Evolutionary conservation across 805 yeast genomes (phyloP).

Genomic region (Cyberlindnera subsufficiens): DNA sequence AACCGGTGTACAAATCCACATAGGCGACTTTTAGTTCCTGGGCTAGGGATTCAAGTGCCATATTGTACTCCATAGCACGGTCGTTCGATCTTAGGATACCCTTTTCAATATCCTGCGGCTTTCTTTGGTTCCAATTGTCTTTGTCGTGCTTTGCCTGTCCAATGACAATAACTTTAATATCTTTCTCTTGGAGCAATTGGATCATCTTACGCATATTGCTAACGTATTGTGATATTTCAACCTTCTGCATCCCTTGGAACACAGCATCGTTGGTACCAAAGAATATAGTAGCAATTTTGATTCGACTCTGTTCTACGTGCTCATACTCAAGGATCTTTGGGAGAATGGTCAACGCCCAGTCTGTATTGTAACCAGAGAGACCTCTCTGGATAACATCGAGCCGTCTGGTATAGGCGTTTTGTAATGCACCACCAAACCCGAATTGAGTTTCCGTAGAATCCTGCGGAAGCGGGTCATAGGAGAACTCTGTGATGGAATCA

Average conservation of each 20-base stretch:
- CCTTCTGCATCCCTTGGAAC: conserved; percentile 37
- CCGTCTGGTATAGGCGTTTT: conserved; percentile 47
- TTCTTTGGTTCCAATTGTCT: conserved; percentile 32
- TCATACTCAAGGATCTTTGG: conserved; percentile 48
- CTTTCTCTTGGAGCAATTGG: conserved; percentile 30
- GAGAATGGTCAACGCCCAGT: conserved; percentile 47
- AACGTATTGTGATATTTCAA: conserved; percentile 43
- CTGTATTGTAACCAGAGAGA: conserved; percentile 67
- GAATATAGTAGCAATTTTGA: conserved; percentile 49
- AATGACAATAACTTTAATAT: conserved; percentile 49
- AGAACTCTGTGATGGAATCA: conserved; percentile 62
- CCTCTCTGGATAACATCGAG: conserved; percentile 73
- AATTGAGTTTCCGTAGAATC: conserved; percentile 29
- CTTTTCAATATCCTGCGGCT: conserved; percentile 26
- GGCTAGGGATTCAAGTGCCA: conserved; percentile 43
- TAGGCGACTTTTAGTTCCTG: conserved; percentile 44
- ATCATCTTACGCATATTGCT: conserved; percentile 43
- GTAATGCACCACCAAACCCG: conserved; percentile 45
- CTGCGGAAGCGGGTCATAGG: conserved; percentile 31
- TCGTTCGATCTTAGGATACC: conserved; percentile 43
- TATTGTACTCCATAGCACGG: conserved; percentile 42
- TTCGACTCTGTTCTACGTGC: conserved; percentile 27
- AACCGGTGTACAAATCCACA: conserved; percentile 46
- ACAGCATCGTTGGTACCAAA: conserved; percentile 81
- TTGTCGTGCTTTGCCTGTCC: conserved; percentile 57